Base-by-base conservation (phyloP, 345 rosid species). In the rapeseed (Brassica napus) region DNA sequence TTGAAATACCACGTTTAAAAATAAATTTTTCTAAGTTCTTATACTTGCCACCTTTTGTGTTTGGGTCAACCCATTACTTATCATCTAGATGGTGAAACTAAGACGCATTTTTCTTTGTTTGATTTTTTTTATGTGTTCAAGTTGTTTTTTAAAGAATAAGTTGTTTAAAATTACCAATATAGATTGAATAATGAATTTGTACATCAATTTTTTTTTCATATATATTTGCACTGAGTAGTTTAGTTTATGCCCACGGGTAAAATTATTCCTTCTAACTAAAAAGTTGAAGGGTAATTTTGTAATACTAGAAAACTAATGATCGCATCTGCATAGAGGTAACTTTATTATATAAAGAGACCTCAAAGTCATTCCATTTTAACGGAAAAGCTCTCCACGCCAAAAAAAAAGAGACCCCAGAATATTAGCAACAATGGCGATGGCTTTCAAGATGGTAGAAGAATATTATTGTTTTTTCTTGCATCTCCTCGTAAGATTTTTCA, bases 371-470 rank as follows among this genome's bases (percentile, higher is more conserved):
- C 71, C 72, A 57, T 71, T 71, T 71, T 32, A 37, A 54, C 32
- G n/a, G 15, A 44, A 59, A 70, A 44, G 44, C 55, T 26, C 21
- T 32, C 15, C 42, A 65, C 31, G 69, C 52, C 11, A 79, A 44
- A n/a, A 15, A 10, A 12, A 73, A 47, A 49, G n/a, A 35, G 44
- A 73, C 15, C 62, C 16, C 54, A 63, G 44, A 32, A 64, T 12
- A 31, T 77, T 23, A 69, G 34, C 89, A 87, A 61, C 82, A 80
- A 94, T 94, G 98, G 98, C 98, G 12, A 92, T 92, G 98, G 97
- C 98, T 83, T 94, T 92, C 91, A 92, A 94, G 86, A 94, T 94
- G 98, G 98, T 94, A 86, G 0, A 11, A 37, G 6, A 69, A 49
- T 9, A 28, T 26, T 2, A 8, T 23, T n/a, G 66, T 24, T 4